Base-by-base conservation (phyloP, 225 moss, liverwort and hornwort species). In the Sphagnum tenellum region DNA sequence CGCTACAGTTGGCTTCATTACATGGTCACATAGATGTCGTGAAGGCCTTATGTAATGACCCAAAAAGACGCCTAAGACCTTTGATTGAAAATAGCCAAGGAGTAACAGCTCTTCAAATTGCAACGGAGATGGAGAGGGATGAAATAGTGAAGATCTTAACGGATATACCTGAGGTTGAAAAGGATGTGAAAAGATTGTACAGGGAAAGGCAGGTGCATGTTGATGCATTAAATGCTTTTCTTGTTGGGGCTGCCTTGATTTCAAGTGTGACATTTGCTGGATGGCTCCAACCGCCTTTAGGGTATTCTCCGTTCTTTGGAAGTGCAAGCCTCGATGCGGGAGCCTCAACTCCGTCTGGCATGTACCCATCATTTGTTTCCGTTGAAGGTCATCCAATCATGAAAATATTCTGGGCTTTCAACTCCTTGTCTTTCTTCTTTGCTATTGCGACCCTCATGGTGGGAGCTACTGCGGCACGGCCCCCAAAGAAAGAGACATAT, bases 141-240 rank as follows among this genome's bases (percentile, higher is more conserved):
- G 76, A 76, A 12, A 74, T 82, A 0, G 67, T 73, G 71, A 76
- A 70, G 64, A 11, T 73, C 8, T 67, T 86, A 44, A 58, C 79
- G 14, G 74, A 77, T 5, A 50, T 50, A 13, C 59, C 74, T 7
- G 88, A 82, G 11, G 78, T 88, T 7, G 78, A 80, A 67, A 78
- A 79, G 29, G 75, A 81, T 51, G 70, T 85, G 4, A 70, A 85
- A 59, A 50, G 73, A 45, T 49, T 85, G 61, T 88, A 88, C 48
- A 29, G 72, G 60, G 88, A 88, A 62, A 66, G 80, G 14, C 74
- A 88, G 50, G 82, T 88, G 1, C 80, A 75, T 57, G 82, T 88
- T 0, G 85, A 82, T 50, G 80, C 74, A 7, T 72, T 77, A 2
- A 85, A 82, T 64, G 78, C 80, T 52, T 80, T 82, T 53, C 70